Evolutionary conservation across 2,329 filamentous ascomycete genomes (phyloP), one percentile per base, ranked within the genome.

Genomic region (Volutella citrinella): DNA sequence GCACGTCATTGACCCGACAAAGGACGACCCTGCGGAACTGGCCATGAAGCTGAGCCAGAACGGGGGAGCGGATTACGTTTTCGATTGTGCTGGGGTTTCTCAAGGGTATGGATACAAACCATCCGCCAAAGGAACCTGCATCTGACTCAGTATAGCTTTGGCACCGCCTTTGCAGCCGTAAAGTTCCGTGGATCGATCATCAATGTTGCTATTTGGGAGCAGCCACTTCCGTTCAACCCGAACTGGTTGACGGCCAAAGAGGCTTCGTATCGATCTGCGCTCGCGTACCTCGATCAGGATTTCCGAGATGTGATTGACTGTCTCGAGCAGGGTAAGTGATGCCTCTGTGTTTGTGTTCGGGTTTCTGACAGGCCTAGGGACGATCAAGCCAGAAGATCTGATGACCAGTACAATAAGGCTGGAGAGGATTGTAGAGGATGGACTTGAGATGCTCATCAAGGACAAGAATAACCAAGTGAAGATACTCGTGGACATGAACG

Each of bases 131-230:
- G n/a, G n/a, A n/a, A n/a, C 2, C 1, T 3, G 10, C 4, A 29
- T 47, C 14, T 45, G 4, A 12, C 0, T 6, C 1, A 2, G 2
- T n/a, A 5, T 14, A 53, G 50, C 11, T 32, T 54, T 9, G 54
- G 52, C 9, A 40, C 40, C 8, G 76, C 58, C 46, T 75, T 69
- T 23, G 55, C 65, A 14, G 65, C 72, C 0, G 69, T 78, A 4
- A 64, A 68, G 30, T 63, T 68, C 0, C 64, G 72, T 20, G 80
- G 78, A 0, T 75, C 73, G 0, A 65, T 84, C 1, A 68, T 83
- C 3, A 83, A 83, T 40, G 69, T 83, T n/a, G 76, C 79, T 0
- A 74, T 83, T 4, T 82, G 76, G 76, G 76, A 80, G 48, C 74
- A 52, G 25, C 46, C 53, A 16, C 44, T 53, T 0, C 50, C 48